phyloP scores from a whole-genome alignment of 345 rosid genomes.

The Citrus glauca region DNA sequence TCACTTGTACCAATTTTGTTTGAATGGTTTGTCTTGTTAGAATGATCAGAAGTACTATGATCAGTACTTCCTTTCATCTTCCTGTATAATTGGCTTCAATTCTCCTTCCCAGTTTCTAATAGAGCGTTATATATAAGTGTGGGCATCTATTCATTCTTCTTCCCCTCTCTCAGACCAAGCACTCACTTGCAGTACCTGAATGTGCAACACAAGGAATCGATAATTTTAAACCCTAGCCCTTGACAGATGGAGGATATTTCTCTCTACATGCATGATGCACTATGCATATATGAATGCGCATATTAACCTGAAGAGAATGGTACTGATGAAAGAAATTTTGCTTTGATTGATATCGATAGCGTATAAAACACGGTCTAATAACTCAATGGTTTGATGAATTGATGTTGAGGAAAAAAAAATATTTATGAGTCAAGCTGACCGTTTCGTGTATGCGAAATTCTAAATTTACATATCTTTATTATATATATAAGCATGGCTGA shows the following conservation, averaged over 20 bases:
- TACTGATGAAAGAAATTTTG: not conserved
- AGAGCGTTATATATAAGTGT: constrained; percentile 9
- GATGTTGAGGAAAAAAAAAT: not conserved
- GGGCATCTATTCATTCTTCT: constrained; percentile 7
- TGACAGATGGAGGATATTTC: constrained; percentile 20
- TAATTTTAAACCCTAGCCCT: constrained; percentile 30
- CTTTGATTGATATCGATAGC: not conserved
- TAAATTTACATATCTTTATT: not conserved
- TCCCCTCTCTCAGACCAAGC: not conserved
- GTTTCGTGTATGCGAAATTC: no score
- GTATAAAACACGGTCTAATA: not conserved
- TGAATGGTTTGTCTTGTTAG: constrained; percentile 35
- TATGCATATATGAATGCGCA: constrained; percentile 3
- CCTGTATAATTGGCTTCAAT: not conserved
- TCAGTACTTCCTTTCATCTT: constrained; percentile 2
- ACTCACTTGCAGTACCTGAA: not conserved
- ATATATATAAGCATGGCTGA: not conserved
- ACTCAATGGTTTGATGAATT: not conserved
- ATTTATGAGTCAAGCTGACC: not conserved
- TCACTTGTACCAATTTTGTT: constrained; percentile 17
- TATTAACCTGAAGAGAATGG: not conserved
- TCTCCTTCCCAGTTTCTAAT: no score
- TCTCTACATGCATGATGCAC: not conserved
- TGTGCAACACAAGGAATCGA: constrained; percentile 4
- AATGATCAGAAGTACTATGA: constrained; percentile 21